Conservation (phyloP, 2,329 filamentous ascomycete genomes). For the Chrysoporthe cubensis region DNA sequence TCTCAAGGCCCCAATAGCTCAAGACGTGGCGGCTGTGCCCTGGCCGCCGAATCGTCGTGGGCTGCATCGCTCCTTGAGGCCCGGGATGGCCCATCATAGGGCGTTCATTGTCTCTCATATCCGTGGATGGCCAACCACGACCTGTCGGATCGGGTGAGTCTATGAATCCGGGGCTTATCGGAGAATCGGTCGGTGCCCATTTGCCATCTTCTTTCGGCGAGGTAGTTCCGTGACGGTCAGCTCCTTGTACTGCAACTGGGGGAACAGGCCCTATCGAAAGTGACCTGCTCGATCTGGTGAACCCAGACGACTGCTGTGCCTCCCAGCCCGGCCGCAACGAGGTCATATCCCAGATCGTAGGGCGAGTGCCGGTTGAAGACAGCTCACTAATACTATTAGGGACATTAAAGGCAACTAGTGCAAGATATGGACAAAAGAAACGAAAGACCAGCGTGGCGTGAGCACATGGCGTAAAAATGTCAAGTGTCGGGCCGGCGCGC, state of each 20-base stretch:
- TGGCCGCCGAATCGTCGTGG: not conserved
- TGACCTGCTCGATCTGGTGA: not conserved
- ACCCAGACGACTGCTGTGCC: constrained; percentile 15
- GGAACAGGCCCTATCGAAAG: constrained; percentile 1
- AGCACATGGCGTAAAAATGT: not conserved
- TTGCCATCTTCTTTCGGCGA: not conserved
- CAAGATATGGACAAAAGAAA: not conserved
- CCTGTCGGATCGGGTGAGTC: not conserved
- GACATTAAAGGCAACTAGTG: not conserved
- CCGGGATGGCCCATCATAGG: not conserved
- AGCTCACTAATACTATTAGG: not conserved
- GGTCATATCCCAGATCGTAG: constrained; percentile 13
- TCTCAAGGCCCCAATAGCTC: constrained; percentile 23
- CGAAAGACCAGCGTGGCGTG: not conserved
- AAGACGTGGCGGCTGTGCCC: constrained; percentile 22
- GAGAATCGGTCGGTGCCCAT: constrained; percentile 7
- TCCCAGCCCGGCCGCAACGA: constrained; percentile 12
- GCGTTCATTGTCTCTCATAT: not conserved
- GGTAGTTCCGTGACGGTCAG: too few relatives aligned
- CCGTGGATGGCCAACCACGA: constrained; percentile 8
- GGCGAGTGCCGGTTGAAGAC: not conserved
- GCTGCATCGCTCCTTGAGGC: not conserved
- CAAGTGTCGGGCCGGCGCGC: not conserved
- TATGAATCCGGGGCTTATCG: not conserved
- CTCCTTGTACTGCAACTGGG: not conserved